Evolutionary conservation across 2,329 filamentous ascomycete species (phyloP).

Genomic region (Clonostachys chloroleuca): DNA sequence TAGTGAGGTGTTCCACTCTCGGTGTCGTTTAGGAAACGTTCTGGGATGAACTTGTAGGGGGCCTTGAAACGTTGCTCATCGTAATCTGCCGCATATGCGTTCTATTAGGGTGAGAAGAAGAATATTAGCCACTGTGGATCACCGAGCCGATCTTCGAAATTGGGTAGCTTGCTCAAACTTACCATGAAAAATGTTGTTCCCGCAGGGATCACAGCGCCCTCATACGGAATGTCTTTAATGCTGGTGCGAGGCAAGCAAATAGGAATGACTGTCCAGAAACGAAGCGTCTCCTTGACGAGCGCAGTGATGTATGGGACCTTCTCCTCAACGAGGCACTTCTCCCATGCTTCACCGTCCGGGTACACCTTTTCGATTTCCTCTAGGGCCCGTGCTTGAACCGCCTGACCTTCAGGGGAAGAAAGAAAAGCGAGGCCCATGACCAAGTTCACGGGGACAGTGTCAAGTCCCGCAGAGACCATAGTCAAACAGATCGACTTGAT

Average conservation of each 20-base stretch:
- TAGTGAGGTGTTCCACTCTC: conserved; percentile 56
- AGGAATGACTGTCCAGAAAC: conserved; percentile 77
- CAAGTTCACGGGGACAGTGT: conserved; percentile 76
- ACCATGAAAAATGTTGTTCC: conserved; percentile 79
- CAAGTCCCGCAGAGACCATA: conserved; percentile 77
- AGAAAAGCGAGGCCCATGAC: conserved; percentile 78
- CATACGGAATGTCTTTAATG: conserved; percentile 68
- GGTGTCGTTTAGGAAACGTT: conserved; percentile 59
- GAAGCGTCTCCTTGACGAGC: conserved; percentile 71
- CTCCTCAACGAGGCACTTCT: conserved; percentile 66
- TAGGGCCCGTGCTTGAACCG: conserved; percentile 66
- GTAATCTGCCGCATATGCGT: conserved; percentile 71
- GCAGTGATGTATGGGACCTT: conserved; percentile 75
- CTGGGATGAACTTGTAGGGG: conserved; percentile 60
- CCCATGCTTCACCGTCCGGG: conserved; percentile 72
- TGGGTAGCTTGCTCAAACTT: conserved; percentile 3
- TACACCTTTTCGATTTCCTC: conserved; percentile 68
- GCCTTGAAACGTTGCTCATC: conserved; percentile 64
- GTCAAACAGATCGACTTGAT: conserved; percentile 78
- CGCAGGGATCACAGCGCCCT: conserved; percentile 63
- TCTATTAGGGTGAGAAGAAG: conserved; percentile 30
- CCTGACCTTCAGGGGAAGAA: conserved; percentile 61
- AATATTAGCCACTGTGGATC: neutral
- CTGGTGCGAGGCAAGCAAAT: conserved; percentile 71
- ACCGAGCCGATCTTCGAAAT: neutral